Base-by-base conservation (phyloP, 2,329 filamentous ascomycete genomes). In the Aspergillus carbonarius region DNA sequence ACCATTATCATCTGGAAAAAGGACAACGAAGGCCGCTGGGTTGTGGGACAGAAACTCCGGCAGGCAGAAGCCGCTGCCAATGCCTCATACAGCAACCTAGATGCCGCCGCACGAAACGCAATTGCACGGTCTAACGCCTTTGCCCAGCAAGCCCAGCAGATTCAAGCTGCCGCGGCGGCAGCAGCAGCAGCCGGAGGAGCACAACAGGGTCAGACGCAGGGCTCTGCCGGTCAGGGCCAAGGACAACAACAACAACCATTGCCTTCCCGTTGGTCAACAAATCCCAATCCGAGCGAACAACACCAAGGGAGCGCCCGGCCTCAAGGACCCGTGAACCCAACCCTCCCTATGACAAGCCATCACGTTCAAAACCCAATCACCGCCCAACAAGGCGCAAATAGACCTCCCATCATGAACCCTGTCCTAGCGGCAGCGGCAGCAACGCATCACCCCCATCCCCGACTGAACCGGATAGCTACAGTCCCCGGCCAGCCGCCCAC, bases 1-100 rank as follows among this genome's bases (percentile, higher is more conserved):
- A 93, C 88, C 10, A 92, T 99, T 66, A 93, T 97, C 64, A 91
- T 99, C 57, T 99, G 95, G 95, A 89, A 90, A 66, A 88, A 91
- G 61, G 90, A 96, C 63, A 85, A 87, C 64, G 88, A 95, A 64
- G 93, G 93, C 2, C 85, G 90, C 25, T 98, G 95, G 93, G 88
- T 88, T 65, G 86, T 88, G 55, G 86, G 87, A 34, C 90, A 93
- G 64, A 85, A 85, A 46, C 81, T 96, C 9, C 83, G 87, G 39
- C 91, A 96, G 71, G 77, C 76, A 32, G 81, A 82, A 59, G 81
- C 81, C 17, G 78, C 78, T 20, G 73, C 65, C 17, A 72, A 70
- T 51, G 72, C 76, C n/a, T 62, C 66, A 35, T 65, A 65, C 23
- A 63, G 35, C 23, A 27, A 46, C 12, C 20, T 40, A 13, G 56